Base-by-base conservation (phyloP, 495 filamentous ascomycete species). In the Podospora conica region DNA sequence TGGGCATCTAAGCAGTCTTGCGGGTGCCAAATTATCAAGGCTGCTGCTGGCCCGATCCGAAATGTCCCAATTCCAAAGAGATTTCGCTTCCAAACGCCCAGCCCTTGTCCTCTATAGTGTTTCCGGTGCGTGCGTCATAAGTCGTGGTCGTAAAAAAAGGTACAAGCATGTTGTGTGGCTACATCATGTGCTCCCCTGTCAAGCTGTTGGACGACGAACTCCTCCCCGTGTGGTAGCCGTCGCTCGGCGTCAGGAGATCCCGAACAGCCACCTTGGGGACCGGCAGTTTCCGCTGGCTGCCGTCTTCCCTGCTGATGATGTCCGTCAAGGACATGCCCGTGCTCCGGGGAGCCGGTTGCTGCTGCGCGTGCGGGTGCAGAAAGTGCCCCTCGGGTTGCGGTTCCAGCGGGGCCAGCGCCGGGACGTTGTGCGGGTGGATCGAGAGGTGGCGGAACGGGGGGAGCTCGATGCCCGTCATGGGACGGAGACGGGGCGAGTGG, bases 391-490 rank as follows among this genome's bases (percentile, higher is more conserved):
- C 82, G 29, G 86, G 83, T 54, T 85, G 85, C 0, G 92, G 92
- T 80, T 98, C 95, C 86, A 98, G 92, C 1, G 95, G 95, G 12
- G 93, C 91, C 63, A 97, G 80, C 0, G 92, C 91, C 3, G 95
- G 95, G n/a, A 89, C 88, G 31, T 66, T 71, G 65, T 75, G 66
- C 73, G 92, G 91, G 59, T 93, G 89, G 48, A 98, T 81, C 15
- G 91, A 90, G 55, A 98, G 80, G 70, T 94, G 90, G 58, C 95
- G 89, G 69, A 98, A 90, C n/a, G 87, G 88, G 9, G 95, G 94
- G 33, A 98, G 82, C 75, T 92, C 90, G 68, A 69, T 81, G 74
- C 71, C 79, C 31, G 86, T 86, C 65, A 88, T 83, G 7, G 95
- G 95, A 60, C 90, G 87, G 61, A 98, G 82, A 28, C 95, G 91